Percentiles rank a stretch among this genome's conserved stretches.
Conservation (phyloP, 768 basidiomycete genomes). For the Lactifluus pinguis region DNA sequence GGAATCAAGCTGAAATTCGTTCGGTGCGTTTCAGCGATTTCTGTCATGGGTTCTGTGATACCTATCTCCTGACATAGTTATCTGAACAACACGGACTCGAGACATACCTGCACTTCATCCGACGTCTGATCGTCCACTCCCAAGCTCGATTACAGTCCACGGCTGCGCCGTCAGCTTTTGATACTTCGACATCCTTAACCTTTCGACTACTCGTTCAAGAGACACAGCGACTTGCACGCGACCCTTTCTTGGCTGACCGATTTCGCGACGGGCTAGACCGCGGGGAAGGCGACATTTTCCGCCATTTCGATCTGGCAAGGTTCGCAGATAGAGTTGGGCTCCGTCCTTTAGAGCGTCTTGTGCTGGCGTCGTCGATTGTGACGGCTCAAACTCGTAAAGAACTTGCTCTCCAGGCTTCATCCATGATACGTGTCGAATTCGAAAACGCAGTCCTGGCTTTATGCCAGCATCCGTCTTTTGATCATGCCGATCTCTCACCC, state of each 20-base stretch:
- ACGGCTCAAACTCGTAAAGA: slow-evolving; percentile 54
- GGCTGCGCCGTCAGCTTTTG: slow-evolving; percentile 54
- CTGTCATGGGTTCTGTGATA: slow-evolving; percentile 14
- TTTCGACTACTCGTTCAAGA: slow-evolving; percentile 84
- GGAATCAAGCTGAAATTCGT: slow-evolving; percentile 90
- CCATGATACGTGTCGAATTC: slow-evolving; percentile 67
- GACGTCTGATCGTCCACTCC: slow-evolving; percentile 86
- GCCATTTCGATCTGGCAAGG: slow-evolving; percentile 73
- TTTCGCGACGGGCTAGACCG: slow-evolving; percentile 87
- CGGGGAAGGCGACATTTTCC: slow-evolving; percentile 76
- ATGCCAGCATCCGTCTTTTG: slow-evolving; percentile 74
- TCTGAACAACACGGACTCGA: slow-evolving; percentile 95
- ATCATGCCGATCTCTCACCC: slow-evolving; percentile 69
- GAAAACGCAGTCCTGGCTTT: slow-evolving; percentile 69
- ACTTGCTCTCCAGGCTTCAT: slow-evolving; percentile 48
- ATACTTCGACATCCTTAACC: slow-evolving; percentile 68
- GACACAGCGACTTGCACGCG: slow-evolving; percentile 79
- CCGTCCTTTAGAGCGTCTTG: slow-evolving; percentile 67
- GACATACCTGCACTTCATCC: slow-evolving; percentile 96
- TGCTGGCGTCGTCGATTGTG: slow-evolving; percentile 67
- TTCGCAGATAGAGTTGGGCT: slow-evolving; percentile 78
- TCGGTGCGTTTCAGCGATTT: slow-evolving; percentile 52
- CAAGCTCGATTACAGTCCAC: slow-evolving; percentile 58
- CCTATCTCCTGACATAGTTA: slow-evolving; percentile 44
- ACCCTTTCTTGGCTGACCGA: slow-evolving; percentile 83